A percentile compares a stretch with the other conserved stretches of the same genome.
Evolutionary conservation across 225 moss, liverwort and hornwort genomes (phyloP).

Genomic region (Takakia lepidozioides): DNA sequence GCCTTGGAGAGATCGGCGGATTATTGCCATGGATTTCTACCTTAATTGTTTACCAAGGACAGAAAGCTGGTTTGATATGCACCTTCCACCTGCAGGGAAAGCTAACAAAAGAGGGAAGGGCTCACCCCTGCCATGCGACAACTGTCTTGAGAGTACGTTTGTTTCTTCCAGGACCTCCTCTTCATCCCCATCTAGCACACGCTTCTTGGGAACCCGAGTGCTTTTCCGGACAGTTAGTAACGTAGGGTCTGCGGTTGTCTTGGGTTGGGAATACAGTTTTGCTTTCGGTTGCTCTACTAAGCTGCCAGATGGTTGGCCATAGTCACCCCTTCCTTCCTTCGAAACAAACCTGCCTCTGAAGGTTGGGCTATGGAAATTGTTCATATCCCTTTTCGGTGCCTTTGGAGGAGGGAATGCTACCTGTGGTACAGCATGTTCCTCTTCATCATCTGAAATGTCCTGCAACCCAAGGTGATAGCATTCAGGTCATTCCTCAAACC

Average conservation of each 20-base stretch:
- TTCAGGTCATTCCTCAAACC: too few relatives aligned
- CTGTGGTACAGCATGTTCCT: conserved; percentile 14
- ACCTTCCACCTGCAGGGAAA: too few relatives aligned
- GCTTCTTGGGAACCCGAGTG: conserved; percentile 86
- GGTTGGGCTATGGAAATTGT: conserved; percentile 13
- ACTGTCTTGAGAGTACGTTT: conserved; percentile 7
- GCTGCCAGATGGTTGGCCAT: conserved; percentile 18
- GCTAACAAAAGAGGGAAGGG: not conserved
- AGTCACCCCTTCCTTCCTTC: conserved; percentile 23
- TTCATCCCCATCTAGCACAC: conserved; percentile 65
- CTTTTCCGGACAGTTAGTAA: conserved; percentile 80
- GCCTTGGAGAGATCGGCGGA: too few relatives aligned
- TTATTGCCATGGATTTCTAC: too few relatives aligned
- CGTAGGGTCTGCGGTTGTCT: conserved; percentile 17
- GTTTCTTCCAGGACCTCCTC: conserved; percentile 31
- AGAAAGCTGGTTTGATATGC: too few relatives aligned
- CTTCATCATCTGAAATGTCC: conserved; percentile 95
- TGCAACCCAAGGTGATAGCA: conserved; percentile 19
- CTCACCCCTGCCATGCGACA: conserved; percentile 23
- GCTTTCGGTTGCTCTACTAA: conserved; percentile 15
- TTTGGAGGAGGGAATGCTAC: conserved; percentile 33
- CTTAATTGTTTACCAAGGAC: too few relatives aligned
- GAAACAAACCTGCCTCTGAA: conserved; percentile 12
- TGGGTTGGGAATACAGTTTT: conserved; percentile 6
- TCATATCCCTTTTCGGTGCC: conserved; percentile 16